phyloP scores from a whole-genome alignment of 2,329 filamentous ascomycete species.

The Incumbomyces lentus region DNA sequence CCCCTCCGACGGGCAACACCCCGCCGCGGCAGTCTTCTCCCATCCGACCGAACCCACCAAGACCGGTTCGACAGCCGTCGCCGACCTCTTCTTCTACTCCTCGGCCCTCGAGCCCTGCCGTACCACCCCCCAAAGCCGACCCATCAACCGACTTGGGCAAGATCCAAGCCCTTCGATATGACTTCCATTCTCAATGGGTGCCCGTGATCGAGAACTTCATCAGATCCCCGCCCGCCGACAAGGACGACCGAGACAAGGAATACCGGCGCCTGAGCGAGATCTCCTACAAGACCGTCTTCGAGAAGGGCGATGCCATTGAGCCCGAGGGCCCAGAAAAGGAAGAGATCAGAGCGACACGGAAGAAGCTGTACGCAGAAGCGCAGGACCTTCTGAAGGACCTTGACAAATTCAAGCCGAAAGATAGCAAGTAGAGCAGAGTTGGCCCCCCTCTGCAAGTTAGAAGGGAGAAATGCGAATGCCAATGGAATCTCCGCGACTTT shows the following conservation, averaged over 20 bases:
- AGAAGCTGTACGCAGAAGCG: slow-evolving; percentile 33
- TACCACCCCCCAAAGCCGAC: slow-evolving; percentile 23
- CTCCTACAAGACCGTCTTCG: slow-evolving; percentile 32
- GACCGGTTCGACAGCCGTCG: slow-evolving; percentile 10
- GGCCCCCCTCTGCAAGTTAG: too few relatives aligned
- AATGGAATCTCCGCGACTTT: too few relatives aligned
- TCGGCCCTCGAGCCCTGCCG: slow-evolving; percentile 9
- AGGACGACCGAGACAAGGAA: slow-evolving; percentile 32
- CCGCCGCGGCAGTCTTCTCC: slow-evolving; percentile 9
- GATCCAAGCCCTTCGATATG: slow-evolving; percentile 28
- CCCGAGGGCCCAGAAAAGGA: slow-evolving; percentile 49
- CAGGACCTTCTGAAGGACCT: slow-evolving; percentile 30
- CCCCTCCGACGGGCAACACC: slow-evolving; percentile 6
- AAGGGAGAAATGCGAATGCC: too few relatives aligned
- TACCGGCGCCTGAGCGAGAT: slow-evolving; percentile 35
- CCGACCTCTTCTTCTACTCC: slow-evolving; percentile 7
- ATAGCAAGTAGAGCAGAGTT: neutral
- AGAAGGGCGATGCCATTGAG: slow-evolving; percentile 61
- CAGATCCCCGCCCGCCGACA: slow-evolving; percentile 29
- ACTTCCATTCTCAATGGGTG: slow-evolving; percentile 28
- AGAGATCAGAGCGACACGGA: slow-evolving; percentile 42
- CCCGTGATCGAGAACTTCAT: slow-evolving; percentile 32
- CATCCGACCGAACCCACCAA: slow-evolving; percentile 14
- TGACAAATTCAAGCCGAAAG: slow-evolving; percentile 5
- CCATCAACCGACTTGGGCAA: slow-evolving; percentile 31